Conservation (phyloP, 257 asterid genomes). For the Prunella vulgaris region DNA sequence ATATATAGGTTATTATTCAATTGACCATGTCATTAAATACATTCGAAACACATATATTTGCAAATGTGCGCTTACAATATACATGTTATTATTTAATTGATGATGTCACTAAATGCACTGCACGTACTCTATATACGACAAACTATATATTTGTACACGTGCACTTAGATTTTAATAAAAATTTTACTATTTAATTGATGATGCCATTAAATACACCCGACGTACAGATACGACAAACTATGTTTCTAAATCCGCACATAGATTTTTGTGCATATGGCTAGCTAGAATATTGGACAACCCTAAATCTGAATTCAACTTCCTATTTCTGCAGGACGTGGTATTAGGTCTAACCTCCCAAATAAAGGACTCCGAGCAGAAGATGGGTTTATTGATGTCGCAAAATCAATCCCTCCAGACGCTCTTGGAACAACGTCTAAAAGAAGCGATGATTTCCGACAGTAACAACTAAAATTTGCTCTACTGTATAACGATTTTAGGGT, state of each 20-base stretch:
- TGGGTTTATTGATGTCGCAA: neutral
- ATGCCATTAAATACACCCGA: neutral
- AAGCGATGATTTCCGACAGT: neutral
- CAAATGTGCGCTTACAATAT: too few species aligned
- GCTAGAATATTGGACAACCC: neutral
- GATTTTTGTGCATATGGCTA: neutral
- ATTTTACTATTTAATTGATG: too few species aligned
- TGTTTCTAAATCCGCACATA: neutral
- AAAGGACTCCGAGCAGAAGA: neutral
- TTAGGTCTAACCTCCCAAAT: neutral
- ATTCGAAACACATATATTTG: too few species aligned
- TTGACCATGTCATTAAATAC: neutral
- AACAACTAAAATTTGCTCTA: neutral
- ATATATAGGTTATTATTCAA: too few species aligned
- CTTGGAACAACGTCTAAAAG: neutral
- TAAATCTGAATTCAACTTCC: neutral
- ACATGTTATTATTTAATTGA: too few species aligned
- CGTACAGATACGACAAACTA: neutral
- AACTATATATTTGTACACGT: too few species aligned
- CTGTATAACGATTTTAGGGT: neutral
- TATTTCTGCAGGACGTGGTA: neutral
- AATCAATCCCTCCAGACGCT: neutral
- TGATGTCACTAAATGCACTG: too few species aligned
- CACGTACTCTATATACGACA: too few species aligned
- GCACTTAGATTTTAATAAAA: too few species aligned